Evolutionary conservation across 202 grass and related monocot species (phyloP).

Genomic region (Alloteropsis angusta): DNA sequence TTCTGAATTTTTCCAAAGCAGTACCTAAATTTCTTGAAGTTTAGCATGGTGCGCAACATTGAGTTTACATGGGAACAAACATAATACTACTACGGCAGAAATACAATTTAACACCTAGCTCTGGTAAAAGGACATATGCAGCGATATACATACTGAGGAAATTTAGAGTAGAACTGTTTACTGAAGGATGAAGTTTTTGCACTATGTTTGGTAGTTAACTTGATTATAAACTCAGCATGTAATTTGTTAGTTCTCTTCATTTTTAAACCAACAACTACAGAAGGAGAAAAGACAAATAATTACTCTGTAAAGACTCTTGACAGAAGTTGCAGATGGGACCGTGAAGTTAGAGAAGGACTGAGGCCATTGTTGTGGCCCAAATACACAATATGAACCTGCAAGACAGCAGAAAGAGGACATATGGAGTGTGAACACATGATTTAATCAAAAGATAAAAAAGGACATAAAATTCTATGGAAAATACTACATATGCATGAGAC

Average conservation of each 20-base stretch:
- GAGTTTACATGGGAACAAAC: not conserved
- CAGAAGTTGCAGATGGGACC: constrained; percentile 62
- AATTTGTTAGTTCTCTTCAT: not conserved
- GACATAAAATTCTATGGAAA: constrained; percentile 10
- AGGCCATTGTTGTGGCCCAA: constrained; percentile 55
- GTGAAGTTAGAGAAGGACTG: constrained; percentile 56
- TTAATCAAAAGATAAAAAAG: constrained; percentile 24
- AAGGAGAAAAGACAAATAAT: constrained; percentile 9
- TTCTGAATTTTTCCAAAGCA: not conserved
- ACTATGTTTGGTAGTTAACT: not conserved
- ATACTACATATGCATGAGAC: constrained; percentile 41
- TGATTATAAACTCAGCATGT: not conserved
- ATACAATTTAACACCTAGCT: not conserved
- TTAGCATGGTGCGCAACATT: not conserved
- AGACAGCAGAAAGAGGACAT: constrained; percentile 32
- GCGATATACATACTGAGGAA: not conserved
- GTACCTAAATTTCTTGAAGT: not conserved
- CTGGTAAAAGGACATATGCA: not conserved
- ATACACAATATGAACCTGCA: constrained; percentile 95
- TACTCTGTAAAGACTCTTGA: constrained; percentile 72
- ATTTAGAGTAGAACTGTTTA: not conserved
- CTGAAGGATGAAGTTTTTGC: not conserved
- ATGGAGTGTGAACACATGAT: constrained; percentile 15
- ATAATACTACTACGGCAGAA: not conserved
- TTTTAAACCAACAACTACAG: constrained; percentile 7